phyloP scores from a whole-genome alignment of 2,329 filamentous ascomycete genomes.

The Calonectria hongkongensis region DNA sequence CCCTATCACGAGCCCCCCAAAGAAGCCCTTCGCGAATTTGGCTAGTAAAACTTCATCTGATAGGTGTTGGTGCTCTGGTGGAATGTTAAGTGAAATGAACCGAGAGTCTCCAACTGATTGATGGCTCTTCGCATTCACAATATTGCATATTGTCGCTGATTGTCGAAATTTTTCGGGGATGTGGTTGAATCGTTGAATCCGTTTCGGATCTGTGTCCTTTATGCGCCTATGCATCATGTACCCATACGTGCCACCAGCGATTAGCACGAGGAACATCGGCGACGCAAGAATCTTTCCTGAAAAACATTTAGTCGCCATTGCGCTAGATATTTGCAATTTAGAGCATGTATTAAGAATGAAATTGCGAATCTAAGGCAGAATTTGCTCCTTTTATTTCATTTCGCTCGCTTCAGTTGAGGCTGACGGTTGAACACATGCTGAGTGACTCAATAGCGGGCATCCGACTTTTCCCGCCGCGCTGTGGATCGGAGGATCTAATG shows the following conservation, averaged over 20 bases:
- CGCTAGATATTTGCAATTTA: neutral
- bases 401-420: slow-evolving; percentile 20
- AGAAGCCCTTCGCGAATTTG: slow-evolving; percentile 55
- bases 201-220: slow-evolving; percentile 31
- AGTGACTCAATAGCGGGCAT: slow-evolving; percentile 19
- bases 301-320: slow-evolving; percentile 44
- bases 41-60: slow-evolving; percentile 56
- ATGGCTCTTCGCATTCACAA: slow-evolving; percentile 54
- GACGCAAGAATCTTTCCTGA: slow-evolving; percentile 43
- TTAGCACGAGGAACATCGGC: slow-evolving; percentile 38
- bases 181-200: slow-evolving; percentile 42
- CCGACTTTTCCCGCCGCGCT: slow-evolving; percentile 29
- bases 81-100: slow-evolving; percentile 50
- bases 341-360: neutral
- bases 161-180: slow-evolving; percentile 52
- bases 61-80: slow-evolving; percentile 32
- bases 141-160: slow-evolving; percentile 49
- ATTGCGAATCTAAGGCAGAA: neutral
- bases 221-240: slow-evolving; percentile 45
- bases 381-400: neutral
- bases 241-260: slow-evolving; percentile 43
- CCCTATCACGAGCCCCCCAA: slow-evolving; percentile 56
- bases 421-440: neutral
- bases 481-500: slow-evolving; percentile 6
- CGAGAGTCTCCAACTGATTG: slow-evolving; percentile 48